These are phyloP conservation scores for Kodamaea fukazawae DNA, from an alignment of 805 yeast genomes.

Conservation along the genomic window DNA sequence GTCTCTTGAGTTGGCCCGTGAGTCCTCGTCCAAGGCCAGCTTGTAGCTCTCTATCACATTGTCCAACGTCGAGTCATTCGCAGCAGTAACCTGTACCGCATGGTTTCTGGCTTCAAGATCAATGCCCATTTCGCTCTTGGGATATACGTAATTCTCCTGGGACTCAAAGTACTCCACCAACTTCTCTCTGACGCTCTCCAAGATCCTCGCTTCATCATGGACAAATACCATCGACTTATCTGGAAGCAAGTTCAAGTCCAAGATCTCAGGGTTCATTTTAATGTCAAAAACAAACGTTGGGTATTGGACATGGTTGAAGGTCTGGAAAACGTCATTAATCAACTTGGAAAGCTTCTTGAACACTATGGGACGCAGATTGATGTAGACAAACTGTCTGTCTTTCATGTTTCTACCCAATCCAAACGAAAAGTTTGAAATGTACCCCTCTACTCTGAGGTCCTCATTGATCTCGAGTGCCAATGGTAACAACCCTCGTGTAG, in stretches of 20 bases:
- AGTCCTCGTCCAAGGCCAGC: background rate
- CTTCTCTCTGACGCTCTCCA: constrained; percentile 54
- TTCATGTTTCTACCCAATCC: constrained; percentile 64
- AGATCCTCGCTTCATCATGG: constrained; percentile 60
- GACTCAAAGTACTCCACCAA: constrained; percentile 46
- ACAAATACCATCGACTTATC: constrained; percentile 76
- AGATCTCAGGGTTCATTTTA: constrained; percentile 43
- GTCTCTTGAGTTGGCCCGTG: background rate
- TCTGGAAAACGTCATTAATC: constrained; percentile 70
- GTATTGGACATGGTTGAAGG: constrained; percentile 66
- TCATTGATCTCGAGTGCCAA: constrained; percentile 43
- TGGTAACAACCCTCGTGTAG: constrained; percentile 54
- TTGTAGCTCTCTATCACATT: constrained; percentile 1
- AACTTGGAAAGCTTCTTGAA: constrained; percentile 54
- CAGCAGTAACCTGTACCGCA: background rate
- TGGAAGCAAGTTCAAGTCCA: constrained; percentile 91
- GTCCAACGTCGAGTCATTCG: constrained; percentile 3
- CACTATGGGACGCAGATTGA: constrained; percentile 74
- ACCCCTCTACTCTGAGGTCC: constrained; percentile 50
- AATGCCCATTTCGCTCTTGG: constrained; percentile 2
- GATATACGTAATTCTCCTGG: constrained; percentile 24
- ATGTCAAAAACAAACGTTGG: constrained; percentile 72
- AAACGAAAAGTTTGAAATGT: constrained; percentile 70
- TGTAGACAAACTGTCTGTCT: constrained; percentile 73
- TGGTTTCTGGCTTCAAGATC: background rate